phyloP scores from a whole-genome alignment of 2,329 filamentous ascomycete species.

The Microsporum canis region DNA sequence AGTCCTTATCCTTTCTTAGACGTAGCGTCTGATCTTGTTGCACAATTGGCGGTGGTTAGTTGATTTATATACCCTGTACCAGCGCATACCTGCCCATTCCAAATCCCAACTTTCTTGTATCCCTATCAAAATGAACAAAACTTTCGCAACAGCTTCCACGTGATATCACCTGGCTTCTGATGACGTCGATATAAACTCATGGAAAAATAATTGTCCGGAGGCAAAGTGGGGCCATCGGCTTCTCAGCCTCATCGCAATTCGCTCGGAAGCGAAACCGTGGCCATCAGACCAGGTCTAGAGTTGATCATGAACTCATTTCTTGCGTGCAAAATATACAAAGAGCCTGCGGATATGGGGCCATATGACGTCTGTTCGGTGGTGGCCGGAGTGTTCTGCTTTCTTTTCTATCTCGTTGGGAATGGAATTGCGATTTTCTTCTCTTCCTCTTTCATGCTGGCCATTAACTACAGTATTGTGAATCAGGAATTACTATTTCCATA shows the following conservation, averaged over 20 bases:
- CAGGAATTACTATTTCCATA: too few species aligned
- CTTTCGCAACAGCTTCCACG: neutral
- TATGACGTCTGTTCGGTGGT: neutral
- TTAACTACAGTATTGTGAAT: neutral
- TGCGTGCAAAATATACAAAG: neutral
- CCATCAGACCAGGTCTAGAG: neutral
- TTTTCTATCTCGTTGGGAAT: neutral
- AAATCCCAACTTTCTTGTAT: neutral
- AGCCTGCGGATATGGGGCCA: neutral
- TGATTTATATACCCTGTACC: constrained; percentile 19
- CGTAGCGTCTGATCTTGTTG: constrained; percentile 81
- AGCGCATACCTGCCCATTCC: neutral
- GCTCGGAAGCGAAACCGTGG: neutral
- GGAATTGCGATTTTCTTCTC: neutral
- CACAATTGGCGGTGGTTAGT: constrained; percentile 78
- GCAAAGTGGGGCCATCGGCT: neutral
- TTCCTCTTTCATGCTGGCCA: neutral
- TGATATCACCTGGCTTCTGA: neutral
- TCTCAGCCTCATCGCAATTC: neutral
- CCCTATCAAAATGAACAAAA: neutral
- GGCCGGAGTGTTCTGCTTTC: neutral
- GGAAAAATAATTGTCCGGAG: neutral
- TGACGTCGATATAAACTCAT: constrained; percentile 5
- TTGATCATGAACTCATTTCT: neutral
- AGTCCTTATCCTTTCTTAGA: constrained; percentile 94